These are phyloP conservation scores for Acanthamoeba castellanii DNA, from an alignment of 208 protist genomes.

Conservation along the genomic window DNA sequence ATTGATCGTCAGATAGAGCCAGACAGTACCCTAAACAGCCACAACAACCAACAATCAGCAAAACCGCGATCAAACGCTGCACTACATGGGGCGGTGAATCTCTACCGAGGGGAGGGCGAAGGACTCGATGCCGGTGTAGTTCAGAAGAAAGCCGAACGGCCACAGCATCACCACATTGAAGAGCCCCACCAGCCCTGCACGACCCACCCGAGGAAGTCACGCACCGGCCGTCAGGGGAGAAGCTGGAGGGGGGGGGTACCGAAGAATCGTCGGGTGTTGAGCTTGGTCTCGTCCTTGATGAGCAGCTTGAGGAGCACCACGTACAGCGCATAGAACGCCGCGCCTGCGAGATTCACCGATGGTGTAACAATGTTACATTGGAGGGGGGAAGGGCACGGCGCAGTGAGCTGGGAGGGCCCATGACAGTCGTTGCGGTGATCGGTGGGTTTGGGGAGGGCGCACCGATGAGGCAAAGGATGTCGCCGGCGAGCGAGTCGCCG, in stretches of 20 bases:
- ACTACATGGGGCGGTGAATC: too few relatives aligned
- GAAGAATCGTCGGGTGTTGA: conserved; percentile 74
- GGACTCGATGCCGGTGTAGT: conserved; percentile 60
- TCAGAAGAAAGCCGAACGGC: conserved; percentile 71
- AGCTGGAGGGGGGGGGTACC: background rate
- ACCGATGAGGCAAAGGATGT: conserved; percentile 73
- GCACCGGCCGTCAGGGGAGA: too few relatives aligned
- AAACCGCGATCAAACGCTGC: too few relatives aligned
- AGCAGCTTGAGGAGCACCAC: conserved; percentile 70
- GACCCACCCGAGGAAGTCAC: background rate
- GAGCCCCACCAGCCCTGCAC: conserved; percentile 63
- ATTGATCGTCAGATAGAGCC: conserved; percentile 71
- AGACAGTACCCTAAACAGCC: background rate
- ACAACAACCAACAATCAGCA: background rate
- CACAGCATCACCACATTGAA: conserved; percentile 72
- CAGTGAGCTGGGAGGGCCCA: background rate
- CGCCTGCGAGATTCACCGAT: background rate
- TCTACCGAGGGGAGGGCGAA: conserved; percentile 44
- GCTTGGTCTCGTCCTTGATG: conserved; percentile 66
- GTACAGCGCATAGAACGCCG: conserved; percentile 71
- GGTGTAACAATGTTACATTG: background rate
- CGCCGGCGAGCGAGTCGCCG: conserved; percentile 48
- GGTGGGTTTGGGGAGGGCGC: background rate
- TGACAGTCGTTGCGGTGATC: background rate
- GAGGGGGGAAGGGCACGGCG: background rate